These are phyloP conservation scores for Vaccinium vitisidaea DNA, from an alignment of 148 eudicot genomes.

Conservation along the genomic window DNA sequence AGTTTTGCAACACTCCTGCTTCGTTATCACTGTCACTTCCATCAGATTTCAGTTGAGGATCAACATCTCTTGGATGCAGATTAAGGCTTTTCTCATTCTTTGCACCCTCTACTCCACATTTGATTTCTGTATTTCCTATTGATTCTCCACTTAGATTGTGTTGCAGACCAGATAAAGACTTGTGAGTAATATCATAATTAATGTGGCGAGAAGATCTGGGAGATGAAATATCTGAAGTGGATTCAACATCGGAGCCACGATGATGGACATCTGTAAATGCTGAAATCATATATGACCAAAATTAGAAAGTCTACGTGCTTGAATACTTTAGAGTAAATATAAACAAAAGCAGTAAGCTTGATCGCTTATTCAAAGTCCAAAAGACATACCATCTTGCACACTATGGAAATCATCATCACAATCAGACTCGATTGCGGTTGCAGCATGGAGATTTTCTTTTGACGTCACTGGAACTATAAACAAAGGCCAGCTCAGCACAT, in stretches of 20 bases:
- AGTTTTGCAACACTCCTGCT: constrained; percentile 30
- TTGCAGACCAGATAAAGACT: constrained; percentile 16
- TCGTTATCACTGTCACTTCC: constrained; percentile 35
- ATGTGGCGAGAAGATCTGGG: constrained; percentile 54
- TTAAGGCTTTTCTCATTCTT: constrained; percentile 10
- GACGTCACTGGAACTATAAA: not conserved
- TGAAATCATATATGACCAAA: constrained; percentile 10
- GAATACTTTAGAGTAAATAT: not conserved
- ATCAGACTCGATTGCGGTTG: constrained; percentile 44
- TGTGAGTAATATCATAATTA: constrained; percentile 28
- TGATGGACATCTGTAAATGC: constrained; percentile 58
- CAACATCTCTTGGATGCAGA: not conserved
- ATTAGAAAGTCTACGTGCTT: constrained; percentile 1
- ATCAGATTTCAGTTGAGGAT: constrained; percentile 32
- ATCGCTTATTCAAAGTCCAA: not conserved
- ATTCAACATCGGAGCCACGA: constrained; percentile 40
- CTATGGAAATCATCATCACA: constrained; percentile 83
- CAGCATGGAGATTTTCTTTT: constrained; percentile 53
- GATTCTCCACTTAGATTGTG: constrained; percentile 28
- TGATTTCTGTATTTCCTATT: constrained; percentile 18
- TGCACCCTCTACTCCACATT: not conserved
- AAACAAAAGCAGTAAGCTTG: not conserved
- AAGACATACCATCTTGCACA: constrained; percentile 61
- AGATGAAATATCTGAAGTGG: constrained; percentile 48
- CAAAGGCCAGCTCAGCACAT: not conserved